Conservation (phyloP, 331 rosid genomes). For the Saraca asoca region DNA sequence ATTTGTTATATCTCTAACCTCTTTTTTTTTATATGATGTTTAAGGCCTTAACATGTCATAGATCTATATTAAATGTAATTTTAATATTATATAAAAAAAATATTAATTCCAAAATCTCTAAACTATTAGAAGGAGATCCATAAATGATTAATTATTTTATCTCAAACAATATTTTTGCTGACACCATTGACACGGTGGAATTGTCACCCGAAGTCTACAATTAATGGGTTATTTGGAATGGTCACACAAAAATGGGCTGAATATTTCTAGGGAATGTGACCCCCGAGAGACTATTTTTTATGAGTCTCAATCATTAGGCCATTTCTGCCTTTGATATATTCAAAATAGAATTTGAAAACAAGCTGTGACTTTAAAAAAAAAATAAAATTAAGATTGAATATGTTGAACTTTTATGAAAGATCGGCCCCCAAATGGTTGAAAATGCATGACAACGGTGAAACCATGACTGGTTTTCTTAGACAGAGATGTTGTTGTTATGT, state of each 20-base stretch:
- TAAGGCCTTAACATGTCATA: too few relatives aligned
- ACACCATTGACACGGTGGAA: neutral
- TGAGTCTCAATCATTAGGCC: conserved; percentile 33
- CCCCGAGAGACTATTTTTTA: conserved; percentile 1
- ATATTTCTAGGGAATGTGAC: conserved; percentile 25
- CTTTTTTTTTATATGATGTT: too few relatives aligned
- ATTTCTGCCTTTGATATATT: conserved; percentile 32
- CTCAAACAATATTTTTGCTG: too few relatives aligned
- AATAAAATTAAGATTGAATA: neutral
- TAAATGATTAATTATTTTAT: too few relatives aligned
- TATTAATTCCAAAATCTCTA: too few relatives aligned
- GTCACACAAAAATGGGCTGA: conserved; percentile 8
- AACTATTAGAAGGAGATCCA: too few relatives aligned
- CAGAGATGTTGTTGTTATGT: conserved; percentile 37
- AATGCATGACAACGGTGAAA: conserved; percentile 26
- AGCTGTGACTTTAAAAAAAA: conserved; percentile 30
- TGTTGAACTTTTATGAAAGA: conserved; percentile 5
- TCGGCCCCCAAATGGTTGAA: conserved; percentile 31
- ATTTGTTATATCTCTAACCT: too few relatives aligned
- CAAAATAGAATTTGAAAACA: conserved; percentile 8
- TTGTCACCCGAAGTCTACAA: conserved; percentile 5
- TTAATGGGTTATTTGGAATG: conserved; percentile 2
- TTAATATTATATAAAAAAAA: too few relatives aligned
- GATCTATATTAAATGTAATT: too few relatives aligned
- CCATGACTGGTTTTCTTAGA: conserved; percentile 35